phyloP scores from a whole-genome alignment of 2,329 filamentous ascomycete genomes.

The Botrytis deweyae region DNA sequence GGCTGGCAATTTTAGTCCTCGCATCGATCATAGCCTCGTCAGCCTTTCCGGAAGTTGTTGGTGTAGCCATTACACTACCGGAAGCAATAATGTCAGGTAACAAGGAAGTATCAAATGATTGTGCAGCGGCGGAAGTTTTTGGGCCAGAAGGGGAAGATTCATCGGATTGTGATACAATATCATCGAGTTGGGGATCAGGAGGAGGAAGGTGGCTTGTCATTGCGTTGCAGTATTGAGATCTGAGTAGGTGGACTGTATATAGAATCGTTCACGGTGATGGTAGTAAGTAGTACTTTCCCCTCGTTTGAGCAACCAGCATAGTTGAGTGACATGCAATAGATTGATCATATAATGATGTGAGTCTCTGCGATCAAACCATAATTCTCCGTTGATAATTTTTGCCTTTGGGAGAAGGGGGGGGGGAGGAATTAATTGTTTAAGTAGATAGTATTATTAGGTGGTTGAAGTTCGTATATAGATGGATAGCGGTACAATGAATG shows the following conservation, averaged over 20 bases:
- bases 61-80: constrained; percentile 18
- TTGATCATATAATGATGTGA: background rate
- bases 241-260: background rate
- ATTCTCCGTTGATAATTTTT: background rate
- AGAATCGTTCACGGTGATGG: constrained; percentile 21
- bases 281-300: constrained; percentile 28
- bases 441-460: background rate
- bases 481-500: background rate
- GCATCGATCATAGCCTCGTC: constrained; percentile 32
- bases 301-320: constrained; percentile 27
- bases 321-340: constrained; percentile 17
- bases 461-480: background rate
- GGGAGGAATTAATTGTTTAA: background rate
- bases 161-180: constrained; percentile 36
- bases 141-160: constrained; percentile 33
- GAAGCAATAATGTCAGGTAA: constrained; percentile 26
- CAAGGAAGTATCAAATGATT: constrained; percentile 30
- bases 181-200: constrained; percentile 33
- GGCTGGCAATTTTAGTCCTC: constrained; percentile 42
- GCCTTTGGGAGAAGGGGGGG: background rate
- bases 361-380: background rate
- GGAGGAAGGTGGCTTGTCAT: constrained; percentile 35
- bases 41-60: constrained; percentile 27
- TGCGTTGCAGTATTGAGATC: background rate
- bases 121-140: constrained; percentile 36